phyloP scores from a whole-genome alignment of 805 yeast species.

The Saturnispora ahearnii region DNA sequence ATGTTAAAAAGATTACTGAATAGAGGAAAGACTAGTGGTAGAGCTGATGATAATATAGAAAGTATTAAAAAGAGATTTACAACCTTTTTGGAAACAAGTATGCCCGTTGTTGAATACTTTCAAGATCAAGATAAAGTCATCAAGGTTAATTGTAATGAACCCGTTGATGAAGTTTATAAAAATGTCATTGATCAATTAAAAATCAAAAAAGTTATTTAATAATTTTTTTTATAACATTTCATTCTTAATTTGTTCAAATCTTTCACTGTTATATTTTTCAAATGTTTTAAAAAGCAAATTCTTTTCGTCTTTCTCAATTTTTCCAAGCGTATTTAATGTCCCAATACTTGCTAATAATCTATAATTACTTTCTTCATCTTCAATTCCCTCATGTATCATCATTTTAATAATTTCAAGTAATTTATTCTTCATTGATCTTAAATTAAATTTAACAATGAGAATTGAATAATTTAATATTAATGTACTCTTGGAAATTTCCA shows the following conservation, averaged over 20 bases:
- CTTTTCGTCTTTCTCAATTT: constrained; percentile 7
- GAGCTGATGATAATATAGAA: constrained; percentile 88
- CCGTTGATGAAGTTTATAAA: constrained; percentile 69
- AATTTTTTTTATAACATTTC: constrained; percentile 11
- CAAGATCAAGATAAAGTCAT: constrained; percentile 68
- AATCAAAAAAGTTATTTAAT: constrained; percentile 27
- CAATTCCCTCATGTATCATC: not conserved
- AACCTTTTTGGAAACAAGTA: constrained; percentile 77
- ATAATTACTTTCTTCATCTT: constrained; percentile 58
- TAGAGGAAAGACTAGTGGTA: constrained; percentile 92
- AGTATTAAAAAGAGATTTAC: constrained; percentile 83
- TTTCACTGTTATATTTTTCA: constrained; percentile 9
- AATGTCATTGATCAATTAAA: constrained; percentile 61
- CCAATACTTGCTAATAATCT: constrained; percentile 57
- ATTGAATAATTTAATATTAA: constrained; percentile 42
- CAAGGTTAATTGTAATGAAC: constrained; percentile 65
- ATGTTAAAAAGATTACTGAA: constrained; percentile 80
- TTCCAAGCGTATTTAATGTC: constrained; percentile 33
- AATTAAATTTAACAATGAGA: constrained; percentile 26
- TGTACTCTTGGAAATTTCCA: constrained; percentile 37
- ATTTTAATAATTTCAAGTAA: constrained; percentile 5
- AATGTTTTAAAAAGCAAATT: constrained; percentile 9
- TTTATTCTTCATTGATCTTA: constrained; percentile 13
- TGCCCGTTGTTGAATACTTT: constrained; percentile 88
- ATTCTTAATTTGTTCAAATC: constrained; percentile 17